Evolutionary conservation across 2,329 filamentous ascomycete genomes (phyloP).

Genomic region (Colletotrichum sp.): DNA sequence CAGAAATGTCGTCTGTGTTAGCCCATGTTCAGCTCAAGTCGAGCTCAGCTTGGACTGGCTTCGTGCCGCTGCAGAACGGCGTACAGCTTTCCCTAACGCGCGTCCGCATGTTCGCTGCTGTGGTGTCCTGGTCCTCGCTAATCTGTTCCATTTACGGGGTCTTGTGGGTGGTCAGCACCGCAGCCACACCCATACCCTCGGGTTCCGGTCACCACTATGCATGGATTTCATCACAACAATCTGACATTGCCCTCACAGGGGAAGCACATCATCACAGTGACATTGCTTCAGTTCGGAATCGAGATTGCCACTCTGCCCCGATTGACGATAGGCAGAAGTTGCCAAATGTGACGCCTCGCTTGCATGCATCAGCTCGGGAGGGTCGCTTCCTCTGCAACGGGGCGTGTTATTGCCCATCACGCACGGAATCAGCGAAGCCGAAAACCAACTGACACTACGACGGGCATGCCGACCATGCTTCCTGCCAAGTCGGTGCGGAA

Average conservation of each 20-base stretch:
- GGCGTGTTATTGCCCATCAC: neutral
- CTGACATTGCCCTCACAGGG: neutral
- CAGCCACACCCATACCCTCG: slow-evolving; percentile 9
- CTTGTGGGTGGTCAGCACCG: neutral
- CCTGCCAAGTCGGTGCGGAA: neutral
- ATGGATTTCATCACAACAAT: neutral
- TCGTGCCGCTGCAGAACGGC: neutral
- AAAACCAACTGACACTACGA: neutral
- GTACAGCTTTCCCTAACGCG: neutral
- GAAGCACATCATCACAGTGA: neutral
- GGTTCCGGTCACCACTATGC: neutral
- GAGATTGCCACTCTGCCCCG: neutral
- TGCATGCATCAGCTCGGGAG: neutral
- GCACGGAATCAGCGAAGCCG: neutral
- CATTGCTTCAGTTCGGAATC: neutral
- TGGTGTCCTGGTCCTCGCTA: slow-evolving; percentile 14
- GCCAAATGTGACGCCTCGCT: neutral
- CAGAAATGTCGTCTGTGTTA: neutral
- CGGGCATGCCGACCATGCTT: neutral
- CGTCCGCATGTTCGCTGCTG: slow-evolving; percentile 5
- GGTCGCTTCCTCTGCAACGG: neutral
- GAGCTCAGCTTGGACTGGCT: neutral
- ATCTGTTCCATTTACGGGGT: slow-evolving; percentile 21
- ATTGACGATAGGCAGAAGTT: neutral
- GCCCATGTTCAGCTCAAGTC: neutral